phyloP scores from a whole-genome alignment of 768 basidiomycete species.

The Boletus vinaceobasis region DNA sequence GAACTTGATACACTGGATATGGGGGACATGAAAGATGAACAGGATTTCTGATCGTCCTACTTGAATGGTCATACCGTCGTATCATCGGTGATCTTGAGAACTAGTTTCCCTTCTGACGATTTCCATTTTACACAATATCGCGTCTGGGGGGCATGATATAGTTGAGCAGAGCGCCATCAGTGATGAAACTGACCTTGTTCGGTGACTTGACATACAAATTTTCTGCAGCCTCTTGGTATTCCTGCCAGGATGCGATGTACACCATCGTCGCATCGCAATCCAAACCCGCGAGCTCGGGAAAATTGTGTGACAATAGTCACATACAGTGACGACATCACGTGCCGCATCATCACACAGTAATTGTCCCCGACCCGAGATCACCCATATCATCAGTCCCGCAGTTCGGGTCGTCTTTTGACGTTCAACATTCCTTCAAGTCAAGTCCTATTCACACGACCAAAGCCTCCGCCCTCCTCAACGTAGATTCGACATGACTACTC shows the following conservation, averaged over 20 bases:
- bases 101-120: constrained; percentile 77
- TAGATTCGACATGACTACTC: constrained; percentile 21
- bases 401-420: not conserved
- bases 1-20: constrained; percentile 85
- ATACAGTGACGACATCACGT: constrained; percentile 9
- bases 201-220: constrained; percentile 79
- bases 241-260: constrained; percentile 87
- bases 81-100: constrained; percentile 93
- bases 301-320: constrained; percentile 19
- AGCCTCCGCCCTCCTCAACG: not conserved
- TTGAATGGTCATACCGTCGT: constrained; percentile 50
- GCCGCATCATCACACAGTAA: constrained; percentile 1
- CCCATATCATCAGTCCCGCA: not conserved
- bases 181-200: constrained; percentile 50
- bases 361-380: not conserved
- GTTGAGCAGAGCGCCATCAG: not conserved
- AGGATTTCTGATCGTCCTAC: not conserved
- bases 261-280: constrained; percentile 57
- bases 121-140: constrained; percentile 94
- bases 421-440: not conserved
- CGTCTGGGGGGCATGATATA: constrained; percentile 46
- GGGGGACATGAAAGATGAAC: not conserved
- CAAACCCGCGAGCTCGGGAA: not conserved
- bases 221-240: constrained; percentile 88
- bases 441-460: not conserved